Evolutionary conservation across 2,329 filamentous ascomycete species (phyloP), one percentile per base, ranked within the genome.

Genomic region (Phaeoacremonium minimum): DNA sequence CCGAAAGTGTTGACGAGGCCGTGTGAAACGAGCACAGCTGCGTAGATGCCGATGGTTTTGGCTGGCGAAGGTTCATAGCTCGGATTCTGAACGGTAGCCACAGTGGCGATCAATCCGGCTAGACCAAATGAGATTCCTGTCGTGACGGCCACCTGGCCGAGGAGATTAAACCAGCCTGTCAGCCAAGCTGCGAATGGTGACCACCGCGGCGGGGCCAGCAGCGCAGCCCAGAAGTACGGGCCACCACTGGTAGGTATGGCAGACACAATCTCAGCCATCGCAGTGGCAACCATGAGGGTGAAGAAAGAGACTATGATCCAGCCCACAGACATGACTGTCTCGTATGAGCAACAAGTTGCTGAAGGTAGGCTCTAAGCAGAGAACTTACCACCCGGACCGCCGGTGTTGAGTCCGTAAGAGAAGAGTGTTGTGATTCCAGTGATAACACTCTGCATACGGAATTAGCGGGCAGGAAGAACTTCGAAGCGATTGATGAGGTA

Each of bases 351-450:
- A 5, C 28, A 19, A 18, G 15, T 22, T 13, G 20, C 7, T 15
- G 14, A 26, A 3, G 13, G 18, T 7, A 28, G 20, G 7, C 7
- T n/a, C 9, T 7, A 14, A 7, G 3, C 5, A 11, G 12, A 49
- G n/a, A n/a, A n/a, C 35, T 20, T 42, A 45, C 48, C 47, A 4
- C 59, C 72, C 1, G 73, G 73, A 6, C 73, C 73, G 20, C 73
- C 73, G 4, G 71, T 77, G 19, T 58, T 64, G 15, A 79, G 54
- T 4, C 75, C 75, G 67, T 75, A 77, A 17, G 61, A 53, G 49
- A 79, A 78, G 2, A 80, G 57, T 1, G 75, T 80, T 1, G 74
- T 77, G 30, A 79, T 66, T 34, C 75, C 75, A 2, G 75, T 78
- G 41, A 80, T 74, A 34, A 80, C 72, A 37, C 69, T 75, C 70